Conservation (phyloP, 2,329 filamentous ascomycete genomes). For the Aspergillus calidoustus region DNA sequence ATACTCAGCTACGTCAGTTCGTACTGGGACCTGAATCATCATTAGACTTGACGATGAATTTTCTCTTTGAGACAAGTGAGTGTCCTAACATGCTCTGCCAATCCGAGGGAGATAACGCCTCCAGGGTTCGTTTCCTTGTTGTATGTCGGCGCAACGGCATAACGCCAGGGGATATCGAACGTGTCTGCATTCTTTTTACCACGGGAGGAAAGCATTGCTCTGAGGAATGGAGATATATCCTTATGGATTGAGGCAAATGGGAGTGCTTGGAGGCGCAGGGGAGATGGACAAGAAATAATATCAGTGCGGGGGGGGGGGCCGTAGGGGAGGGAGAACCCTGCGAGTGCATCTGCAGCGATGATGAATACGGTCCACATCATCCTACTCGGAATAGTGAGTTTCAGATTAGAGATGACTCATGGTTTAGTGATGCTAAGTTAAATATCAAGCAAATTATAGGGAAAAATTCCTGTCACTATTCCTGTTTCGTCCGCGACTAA, state of each 20-base stretch:
- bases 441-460: too few species aligned
- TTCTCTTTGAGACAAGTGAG: background rate
- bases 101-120: constrained; percentile 42
- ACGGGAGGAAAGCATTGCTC: constrained; percentile 35
- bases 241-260: background rate
- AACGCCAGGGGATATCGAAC: constrained; percentile 34
- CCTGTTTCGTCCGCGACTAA: too few species aligned
- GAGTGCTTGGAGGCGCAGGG: background rate
- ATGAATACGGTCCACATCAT: background rate
- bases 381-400: background rate
- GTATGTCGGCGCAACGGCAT: constrained; percentile 31
- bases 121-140: constrained; percentile 35
- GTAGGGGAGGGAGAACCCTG: background rate
- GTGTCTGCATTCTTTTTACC: constrained; percentile 29
- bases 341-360: background rate
- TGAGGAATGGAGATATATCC: background rate
- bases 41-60: background rate
- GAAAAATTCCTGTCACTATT: too few species aligned
- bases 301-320: background rate
- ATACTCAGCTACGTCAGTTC: constrained; percentile 44
- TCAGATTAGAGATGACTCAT: too few species aligned
- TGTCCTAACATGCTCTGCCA: constrained; percentile 41
- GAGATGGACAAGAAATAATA: background rate
- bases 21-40: constrained; percentile 38
- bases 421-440: background rate